These are phyloP conservation scores for Pinus albicaulis DNA, from an alignment of 75 land plant genomes.

Conservation along the genomic window DNA sequence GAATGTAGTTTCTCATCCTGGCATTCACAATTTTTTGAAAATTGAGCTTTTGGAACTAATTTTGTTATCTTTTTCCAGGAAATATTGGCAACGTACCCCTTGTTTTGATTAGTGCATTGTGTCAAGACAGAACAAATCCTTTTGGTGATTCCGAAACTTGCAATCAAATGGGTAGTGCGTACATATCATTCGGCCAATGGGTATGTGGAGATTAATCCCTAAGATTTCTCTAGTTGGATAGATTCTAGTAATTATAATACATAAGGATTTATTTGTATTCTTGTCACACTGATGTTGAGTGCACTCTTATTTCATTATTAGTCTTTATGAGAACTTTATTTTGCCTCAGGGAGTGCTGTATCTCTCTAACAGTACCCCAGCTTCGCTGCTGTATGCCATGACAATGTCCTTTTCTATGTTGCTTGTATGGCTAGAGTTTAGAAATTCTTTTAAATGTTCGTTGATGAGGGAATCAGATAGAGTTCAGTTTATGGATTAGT, in stretches of 20 bases:
- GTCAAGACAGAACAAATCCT: constrained; percentile 76
- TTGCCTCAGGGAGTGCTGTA: neutral
- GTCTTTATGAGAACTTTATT: neutral
- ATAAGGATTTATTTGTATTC: neutral
- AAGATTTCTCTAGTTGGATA: neutral
- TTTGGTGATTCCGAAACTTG: constrained; percentile 80
- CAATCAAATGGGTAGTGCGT: constrained; percentile 67
- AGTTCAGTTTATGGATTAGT: neutral
- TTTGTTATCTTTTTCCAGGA: constrained; percentile 41
- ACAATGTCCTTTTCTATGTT: neutral
- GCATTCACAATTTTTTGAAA: neutral
- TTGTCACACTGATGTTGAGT: neutral
- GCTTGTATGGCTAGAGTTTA: neutral
- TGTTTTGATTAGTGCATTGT: constrained; percentile 84
- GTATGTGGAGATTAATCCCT: constrained; percentile 33
- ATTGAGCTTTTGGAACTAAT: neutral
- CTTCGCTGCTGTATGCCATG: neutral
- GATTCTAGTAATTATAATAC: neutral
- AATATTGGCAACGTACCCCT: constrained; percentile 98
- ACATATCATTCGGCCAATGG: constrained; percentile 97
- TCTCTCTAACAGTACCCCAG: neutral
- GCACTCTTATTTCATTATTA: neutral
- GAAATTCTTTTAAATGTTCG: neutral
- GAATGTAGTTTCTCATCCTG: neutral
- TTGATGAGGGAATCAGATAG: neutral